phyloP scores from a whole-genome alignment of 2,329 filamentous ascomycete genomes.

The Nigrograna mackinnonii region DNA sequence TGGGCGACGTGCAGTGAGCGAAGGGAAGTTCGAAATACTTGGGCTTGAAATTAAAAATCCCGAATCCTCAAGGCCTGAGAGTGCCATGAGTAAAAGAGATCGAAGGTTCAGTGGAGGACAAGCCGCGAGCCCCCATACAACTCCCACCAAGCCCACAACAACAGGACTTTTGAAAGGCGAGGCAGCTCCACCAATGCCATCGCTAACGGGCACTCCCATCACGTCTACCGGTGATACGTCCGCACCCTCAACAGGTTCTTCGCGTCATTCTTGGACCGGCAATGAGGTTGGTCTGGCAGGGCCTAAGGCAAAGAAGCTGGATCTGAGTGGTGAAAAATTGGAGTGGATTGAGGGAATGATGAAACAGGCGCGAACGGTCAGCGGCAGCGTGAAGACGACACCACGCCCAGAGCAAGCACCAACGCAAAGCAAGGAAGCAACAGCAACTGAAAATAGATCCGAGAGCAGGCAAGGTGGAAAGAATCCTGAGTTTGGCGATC shows the following conservation, averaged over 20 bases:
- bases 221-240: slow-evolving; percentile 26
- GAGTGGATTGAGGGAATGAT: slow-evolving; percentile 85
- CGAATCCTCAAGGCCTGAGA: slow-evolving; percentile 21
- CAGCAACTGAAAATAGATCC: slow-evolving; percentile 29
- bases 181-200: slow-evolving; percentile 25
- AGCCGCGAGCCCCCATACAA: slow-evolving; percentile 25
- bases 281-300: slow-evolving; percentile 69
- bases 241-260: slow-evolving; percentile 28
- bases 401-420: slow-evolving; percentile 7
- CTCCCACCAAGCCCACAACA: slow-evolving; percentile 26
- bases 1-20: slow-evolving; percentile 67
- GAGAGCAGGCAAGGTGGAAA: slow-evolving; percentile 26
- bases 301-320: slow-evolving; percentile 64
- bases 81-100: slow-evolving; percentile 16
- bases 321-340: slow-evolving; percentile 71
- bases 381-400: slow-evolving; percentile 53
- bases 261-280: slow-evolving; percentile 39
- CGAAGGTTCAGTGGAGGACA: slow-evolving; percentile 26
- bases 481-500: slow-evolving; percentile 62
- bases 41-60: slow-evolving; percentile 44
- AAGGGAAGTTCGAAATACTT: slow-evolving; percentile 60
- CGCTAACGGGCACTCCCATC: slow-evolving; percentile 20
- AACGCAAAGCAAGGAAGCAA: slow-evolving; percentile 15
- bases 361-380: slow-evolving; percentile 74
- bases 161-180: slow-evolving; percentile 20